Evolutionary conservation across 1,139 yeast species (phyloP), one percentile per base, ranked within the genome.

Genomic region (Debaryomycetaceae sp.): DNA sequence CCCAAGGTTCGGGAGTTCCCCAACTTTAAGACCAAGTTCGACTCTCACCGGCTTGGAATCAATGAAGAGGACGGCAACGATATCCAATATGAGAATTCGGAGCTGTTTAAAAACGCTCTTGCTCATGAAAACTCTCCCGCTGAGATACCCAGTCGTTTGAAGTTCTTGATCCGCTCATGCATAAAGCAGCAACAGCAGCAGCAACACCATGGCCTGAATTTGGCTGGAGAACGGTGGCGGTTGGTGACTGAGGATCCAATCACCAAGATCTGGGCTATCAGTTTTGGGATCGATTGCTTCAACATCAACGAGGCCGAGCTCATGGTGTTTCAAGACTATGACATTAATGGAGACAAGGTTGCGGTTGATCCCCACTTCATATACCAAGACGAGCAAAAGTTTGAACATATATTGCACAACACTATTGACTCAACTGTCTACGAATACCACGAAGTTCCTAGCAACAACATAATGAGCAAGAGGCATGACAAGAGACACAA

Each of bases 211-310:
- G 9, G 14, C 14, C 6, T 8, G 6, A 16, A 23, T 8, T 6
- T 6, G 9, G 25, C 6, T 13, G 19, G 33, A 12, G 57, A 58
- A 26, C 50, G 61, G 20, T 78, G 83, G 83, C 56, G 55, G 28
- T 51, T 76, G 18, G 63, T 76, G 4, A 67, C 80, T 2, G 83
- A 78, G 46, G 82, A 77, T 39, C 46, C 65, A 1, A 57, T 67
- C 4, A 65, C 78, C 4, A 58, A 60, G 25, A 61, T 70, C 5
- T 77, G 83, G 83, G 65, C 71, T n/a, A 53, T 56, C 27, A 63
- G 78, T 38, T 77, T 61, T 47, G 77, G 78, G 1, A 56, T 77
- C 27, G 62, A 61, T 24, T 70, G 77, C 31, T 46, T 71, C 41
- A 71, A 69, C 39, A 63, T 76, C 11, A 70, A 66, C 38, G 76